Conservation (phyloP, 2,329 filamentous ascomycete genomes). For the Nectriaceae sp. region DNA sequence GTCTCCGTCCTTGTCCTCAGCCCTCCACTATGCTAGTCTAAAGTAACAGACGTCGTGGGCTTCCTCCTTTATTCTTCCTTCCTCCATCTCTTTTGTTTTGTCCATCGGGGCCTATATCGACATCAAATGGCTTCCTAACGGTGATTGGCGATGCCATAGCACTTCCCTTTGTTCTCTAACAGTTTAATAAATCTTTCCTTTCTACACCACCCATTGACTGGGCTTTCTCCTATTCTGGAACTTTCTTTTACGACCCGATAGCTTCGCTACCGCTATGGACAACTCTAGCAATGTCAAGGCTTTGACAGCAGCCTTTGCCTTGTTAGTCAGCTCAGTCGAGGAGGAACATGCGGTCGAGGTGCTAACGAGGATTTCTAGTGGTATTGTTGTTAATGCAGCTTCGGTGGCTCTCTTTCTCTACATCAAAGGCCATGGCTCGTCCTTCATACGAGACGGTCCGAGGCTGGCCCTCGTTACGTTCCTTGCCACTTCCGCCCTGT, state of each 20-base stretch:
- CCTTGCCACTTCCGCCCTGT: slow-evolving; percentile 51
- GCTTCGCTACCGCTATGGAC: slow-evolving; percentile 42
- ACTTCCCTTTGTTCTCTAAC: slow-evolving; percentile 10
- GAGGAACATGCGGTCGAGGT: slow-evolving; percentile 6
- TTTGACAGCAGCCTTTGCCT: slow-evolving; percentile 55
- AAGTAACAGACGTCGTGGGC: not conserved
- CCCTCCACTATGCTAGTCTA: slow-evolving; percentile 8
- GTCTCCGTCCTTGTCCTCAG: not conserved
- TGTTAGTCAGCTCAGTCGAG: slow-evolving; percentile 41
- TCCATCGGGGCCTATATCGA: slow-evolving; percentile 4
- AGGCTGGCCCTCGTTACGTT: slow-evolving; percentile 65
- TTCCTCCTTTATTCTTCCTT: slow-evolving; percentile 4
- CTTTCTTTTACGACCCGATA: slow-evolving; percentile 2
- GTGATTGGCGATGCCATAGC: slow-evolving; percentile 15
- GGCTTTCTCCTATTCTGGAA: slow-evolving; percentile 8
- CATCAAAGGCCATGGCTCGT: slow-evolving; percentile 49
- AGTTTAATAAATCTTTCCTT: slow-evolving; percentile 28
- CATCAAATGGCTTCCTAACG: slow-evolving; percentile 14
- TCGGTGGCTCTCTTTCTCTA: slow-evolving; percentile 48
- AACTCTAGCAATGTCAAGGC: slow-evolving; percentile 47
- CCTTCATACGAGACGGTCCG: slow-evolving; percentile 57
- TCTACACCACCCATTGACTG: slow-evolving; percentile 30
- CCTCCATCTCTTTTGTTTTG: slow-evolving; percentile 19
- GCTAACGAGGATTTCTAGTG: slow-evolving; percentile 39
- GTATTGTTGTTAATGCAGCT: slow-evolving; percentile 55